Base-by-base conservation (phyloP, 2,329 filamentous ascomycete genomes). In the Ophiognomonia clavigignenti-juglandacearum region DNA sequence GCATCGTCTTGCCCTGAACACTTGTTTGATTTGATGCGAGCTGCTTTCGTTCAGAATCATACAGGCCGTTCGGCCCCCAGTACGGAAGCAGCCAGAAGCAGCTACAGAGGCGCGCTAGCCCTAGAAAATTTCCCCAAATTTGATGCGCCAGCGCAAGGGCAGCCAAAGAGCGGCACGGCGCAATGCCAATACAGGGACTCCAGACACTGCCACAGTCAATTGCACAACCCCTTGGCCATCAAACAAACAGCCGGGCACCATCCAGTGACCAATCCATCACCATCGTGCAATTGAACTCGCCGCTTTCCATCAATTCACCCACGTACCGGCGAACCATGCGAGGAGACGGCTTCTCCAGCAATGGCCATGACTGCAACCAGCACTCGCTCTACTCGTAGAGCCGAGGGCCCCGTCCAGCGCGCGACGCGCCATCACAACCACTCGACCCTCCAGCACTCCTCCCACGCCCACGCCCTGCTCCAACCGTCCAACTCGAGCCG, bases 341-440 rank as follows among this genome's bases (percentile, higher is more conserved):
- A 52, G 46, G 45, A 39, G 41, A 43, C 39, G 31, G 48, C 41
- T 23, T 43, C 34, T 40, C 41, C 44, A 47, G 41, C 35, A 39
- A 53, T 53, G 51, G 51, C 51, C 49, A 53, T 53, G 51, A 53
- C 51, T 44, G 50, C 50, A 48, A 50, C 51, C 38, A 53, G 47
- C 44, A 53, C 51, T 51, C 51, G 51, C 51, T 53, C 51, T 48
- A 53, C 51, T 42, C 47, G 51, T 40, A 50, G 51, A 45, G 48
- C 51, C 41, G 51, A 53, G 48, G 45, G 48, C 45, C 48, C 45
- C 38, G 47, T 44, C 49, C 45, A 48, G 43, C 29, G 41, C 46
- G 46, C 48, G 34, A 50, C 50, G 39, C 50, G 50, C 41, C 51
- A 51, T 42, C 43, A 45, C 27, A 41, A 34, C 35, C 27, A 38